A percentile compares a stretch with the other conserved stretches of the same genome.
Evolutionary conservation across 1,284 basidiomycete genomes (phyloP).

Genomic region (Abortiporus biennis): DNA sequence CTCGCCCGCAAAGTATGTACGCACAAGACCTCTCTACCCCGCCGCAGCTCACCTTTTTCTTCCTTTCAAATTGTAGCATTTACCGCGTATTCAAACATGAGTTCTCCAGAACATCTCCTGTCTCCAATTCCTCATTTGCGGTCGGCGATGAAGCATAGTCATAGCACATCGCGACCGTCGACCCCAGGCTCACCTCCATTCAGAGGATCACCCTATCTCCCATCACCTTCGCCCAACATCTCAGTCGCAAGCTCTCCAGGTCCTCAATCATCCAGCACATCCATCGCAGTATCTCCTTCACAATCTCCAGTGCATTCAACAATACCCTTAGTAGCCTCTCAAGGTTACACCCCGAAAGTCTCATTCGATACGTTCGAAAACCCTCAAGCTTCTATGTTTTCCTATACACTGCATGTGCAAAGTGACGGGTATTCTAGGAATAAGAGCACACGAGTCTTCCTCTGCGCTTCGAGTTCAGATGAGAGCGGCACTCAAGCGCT

Average conservation of each 20-base stretch:
- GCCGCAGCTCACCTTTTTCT: background rate
- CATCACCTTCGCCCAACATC: slow-evolving; percentile 6
- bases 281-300: slow-evolving; percentile 10
- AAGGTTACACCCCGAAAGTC: slow-evolving; percentile 77
- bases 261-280: slow-evolving; percentile 7
- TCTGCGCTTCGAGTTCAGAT: slow-evolving; percentile 87
- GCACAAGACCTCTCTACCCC: too few relatives aligned
- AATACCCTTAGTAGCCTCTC: slow-evolving; percentile 27
- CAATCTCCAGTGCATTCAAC: slow-evolving; percentile 12
- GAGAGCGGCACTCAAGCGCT: slow-evolving; percentile 82
- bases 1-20: too few relatives aligned
- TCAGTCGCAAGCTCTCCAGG: slow-evolving; percentile 6
- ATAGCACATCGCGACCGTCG: slow-evolving; percentile 23
- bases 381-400: slow-evolving; percentile 35
- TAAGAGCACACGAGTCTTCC: slow-evolving; percentile 82
- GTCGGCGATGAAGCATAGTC: slow-evolving; percentile 45
- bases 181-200: slow-evolving; percentile 15
- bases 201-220: slow-evolving; percentile 9
- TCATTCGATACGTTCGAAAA: slow-evolving; percentile 53
- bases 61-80: background rate
- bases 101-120: slow-evolving; percentile 2
- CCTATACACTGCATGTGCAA: slow-evolving; percentile 75
- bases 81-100: background rate
- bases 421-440: slow-evolving; percentile 77
- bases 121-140: slow-evolving; percentile 29